A percentile compares a stretch with the other conserved stretches of the same genome.
These are phyloP conservation scores for Penicillium sp. DNA, from an alignment of 2,329 filamentous ascomycete species.

Conservation along the genomic window DNA sequence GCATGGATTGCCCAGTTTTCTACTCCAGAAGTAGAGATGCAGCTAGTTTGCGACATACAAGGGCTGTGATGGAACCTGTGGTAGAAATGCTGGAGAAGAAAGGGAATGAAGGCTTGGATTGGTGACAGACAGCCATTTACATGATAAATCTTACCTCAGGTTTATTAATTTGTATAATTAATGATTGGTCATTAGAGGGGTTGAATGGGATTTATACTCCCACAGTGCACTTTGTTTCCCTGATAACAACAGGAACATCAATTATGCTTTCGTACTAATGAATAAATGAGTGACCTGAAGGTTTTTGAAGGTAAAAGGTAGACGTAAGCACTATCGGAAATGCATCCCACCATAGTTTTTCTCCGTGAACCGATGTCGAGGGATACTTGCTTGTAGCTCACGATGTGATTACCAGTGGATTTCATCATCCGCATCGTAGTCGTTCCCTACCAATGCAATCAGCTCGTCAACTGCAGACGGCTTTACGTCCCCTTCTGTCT, in stretches of 20 bases:
- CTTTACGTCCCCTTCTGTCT: constrained; percentile 30
- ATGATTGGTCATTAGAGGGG: neutral
- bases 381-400: neutral
- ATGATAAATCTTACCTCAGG: neutral
- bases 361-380: neutral
- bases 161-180: no score
- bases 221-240: neutral
- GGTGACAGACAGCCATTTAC: constrained; percentile 33
- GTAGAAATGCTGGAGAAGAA: constrained; percentile 41
- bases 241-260: neutral
- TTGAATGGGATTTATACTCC: neutral
- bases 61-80: constrained; percentile 43
- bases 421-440: neutral
- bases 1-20: constrained; percentile 89
- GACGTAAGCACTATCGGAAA: neutral
- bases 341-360: neutral
- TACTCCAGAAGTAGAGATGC: constrained; percentile 58
- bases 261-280: neutral
- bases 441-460: constrained; percentile 13
- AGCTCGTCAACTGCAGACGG: constrained; percentile 34
- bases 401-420: constrained; percentile 3
- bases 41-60: constrained; percentile 43
- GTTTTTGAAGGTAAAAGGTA: no score
- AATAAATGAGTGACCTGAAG: neutral
- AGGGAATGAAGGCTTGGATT: constrained; percentile 41